Evolutionary conservation across 2,329 filamentous ascomycete species (phyloP), one percentile per base, ranked within the genome.

Genomic region (Trichoderma sp.): DNA sequence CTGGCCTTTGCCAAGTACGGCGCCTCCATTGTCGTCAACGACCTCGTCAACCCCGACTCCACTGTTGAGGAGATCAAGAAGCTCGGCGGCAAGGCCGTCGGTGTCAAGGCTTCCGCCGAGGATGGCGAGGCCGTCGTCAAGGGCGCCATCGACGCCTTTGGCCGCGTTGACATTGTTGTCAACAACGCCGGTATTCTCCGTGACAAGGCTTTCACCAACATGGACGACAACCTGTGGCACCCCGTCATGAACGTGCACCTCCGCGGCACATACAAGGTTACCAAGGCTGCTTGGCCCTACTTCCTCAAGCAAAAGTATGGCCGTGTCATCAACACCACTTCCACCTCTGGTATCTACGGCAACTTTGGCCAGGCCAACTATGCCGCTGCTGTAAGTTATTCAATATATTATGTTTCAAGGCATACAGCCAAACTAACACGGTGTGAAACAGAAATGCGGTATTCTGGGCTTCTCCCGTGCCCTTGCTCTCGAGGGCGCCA

Each of bases 281-380:
- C 93, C 78, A 97, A 97, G 88, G 96, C 96, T 71, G 96, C 96
- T 24, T 99, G 95, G 94, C 96, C 96, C 62, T 92, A 96, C 82
- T 92, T 99, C 86, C 86, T 98, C 64, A 97, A 97, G 87, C 96
- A 99, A 82, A 98, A 97, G 86, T 99, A 97, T 77, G 96, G 96
- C 74, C 93, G 96, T 76, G 89, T 99, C 71, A 86, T 99, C 77
- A 99, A 99, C 87, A 99, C 96, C 59, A 96, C 96, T 52, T 97
- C 93, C 43, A 98, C 96, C 60, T 96, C 92, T 75, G 96, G 96
- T 82, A 97, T 99, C 81, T 99, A 99, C 80, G 96, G 96, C 75
- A 99, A 97, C 87, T 99, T 99, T 79, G 96, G 96, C 72, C 96
- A 99, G 83, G 93, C 95, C 77, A 99, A 99, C 87, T 99, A 99